Evolutionary conservation across 139 green algal species (phyloP), one percentile per base, ranked within the genome.

Genomic region (Chlamydomonas eustigma): DNA sequence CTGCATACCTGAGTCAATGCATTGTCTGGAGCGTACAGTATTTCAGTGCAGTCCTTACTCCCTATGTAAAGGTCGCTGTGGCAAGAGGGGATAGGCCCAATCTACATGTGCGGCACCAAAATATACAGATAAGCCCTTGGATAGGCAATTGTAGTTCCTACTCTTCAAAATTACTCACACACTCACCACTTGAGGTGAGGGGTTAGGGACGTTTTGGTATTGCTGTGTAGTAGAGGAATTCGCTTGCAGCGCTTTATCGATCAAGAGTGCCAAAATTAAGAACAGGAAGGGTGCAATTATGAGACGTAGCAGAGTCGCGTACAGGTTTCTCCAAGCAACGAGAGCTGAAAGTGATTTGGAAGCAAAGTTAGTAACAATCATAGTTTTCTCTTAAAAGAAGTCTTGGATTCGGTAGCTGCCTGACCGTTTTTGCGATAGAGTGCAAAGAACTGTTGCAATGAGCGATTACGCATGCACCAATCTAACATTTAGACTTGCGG

Each of bases 231-330:
- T 32, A 64, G 35, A 72, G 44, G 80, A 80, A 76, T 90, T 83
- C 1, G 83, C 82, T n/a, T 84, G 50, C 0, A 93, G 32, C 0
- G 88, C 87, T n/a, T 86, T 58, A 68, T 93, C 79, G 2, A 92
- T 87, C 0, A 95, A 64, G 37, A 89, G 88, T 24, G 96, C 87
- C 64, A 97, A 84, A 36, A 97, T 78, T 71, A 97, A 86, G 86
- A 97, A 97, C 37, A 97, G 86, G 73, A 92, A 88, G 2, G 95
- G 87, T 0, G 94, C 88, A 58, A 58, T 58, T 0, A 97, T 50
- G 5, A 94, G 37, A 3, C 94, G 86, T 22, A 97, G 80, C 0
- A 88, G 2, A 0, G 92, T 97, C 1, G 94, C 73, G 0, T 83
- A 77, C 28, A 82, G 69, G 85, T 93, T 98, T 36, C 94, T 83